Percentiles rank a stretch among this genome's conserved stretches.
Evolutionary conservation across 495 filamentous ascomycete genomes (phyloP).

Genomic region (Bombardia bombarda): DNA sequence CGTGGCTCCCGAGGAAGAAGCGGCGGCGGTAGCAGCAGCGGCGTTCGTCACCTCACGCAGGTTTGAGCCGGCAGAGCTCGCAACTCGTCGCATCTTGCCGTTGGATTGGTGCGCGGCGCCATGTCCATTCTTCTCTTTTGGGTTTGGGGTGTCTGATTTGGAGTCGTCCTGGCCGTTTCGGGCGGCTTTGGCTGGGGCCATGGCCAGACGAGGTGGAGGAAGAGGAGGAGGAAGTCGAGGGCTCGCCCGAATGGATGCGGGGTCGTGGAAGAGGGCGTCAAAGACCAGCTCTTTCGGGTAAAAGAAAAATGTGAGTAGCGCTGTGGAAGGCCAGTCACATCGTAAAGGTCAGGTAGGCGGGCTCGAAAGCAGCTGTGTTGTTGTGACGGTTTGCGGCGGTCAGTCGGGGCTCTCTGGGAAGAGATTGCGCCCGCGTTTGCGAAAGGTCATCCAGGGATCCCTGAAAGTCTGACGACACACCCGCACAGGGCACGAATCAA

Average conservation of each 20-base stretch:
- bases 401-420: constrained; percentile 10
- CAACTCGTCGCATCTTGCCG: constrained; percentile 38
- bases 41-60: constrained; percentile 32
- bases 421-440: constrained; percentile 11
- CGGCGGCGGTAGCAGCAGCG: constrained; percentile 15
- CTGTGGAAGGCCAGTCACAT: constrained; percentile 7
- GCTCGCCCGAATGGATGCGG: not conserved
- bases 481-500: not conserved
- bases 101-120: constrained; percentile 27
- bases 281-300: no score
- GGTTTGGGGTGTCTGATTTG: constrained; percentile 35
- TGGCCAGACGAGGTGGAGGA: constrained; percentile 10
- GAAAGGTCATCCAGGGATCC: constrained; percentile 9
- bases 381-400: constrained; percentile 5
- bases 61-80: constrained; percentile 36
- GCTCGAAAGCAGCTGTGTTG: constrained; percentile 1
- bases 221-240: not conserved
- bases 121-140: constrained; percentile 38
- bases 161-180: constrained; percentile 34
- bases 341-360: constrained; percentile 3
- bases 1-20: constrained; percentile 7
- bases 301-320: not conserved
- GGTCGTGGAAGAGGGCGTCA: not conserved
- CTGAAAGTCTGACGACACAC: constrained; percentile 18
- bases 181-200: constrained; percentile 27